These are phyloP conservation scores for Austroboletus niveus DNA, from an alignment of 1,284 basidiomycete genomes.

Conservation along the genomic window DNA sequence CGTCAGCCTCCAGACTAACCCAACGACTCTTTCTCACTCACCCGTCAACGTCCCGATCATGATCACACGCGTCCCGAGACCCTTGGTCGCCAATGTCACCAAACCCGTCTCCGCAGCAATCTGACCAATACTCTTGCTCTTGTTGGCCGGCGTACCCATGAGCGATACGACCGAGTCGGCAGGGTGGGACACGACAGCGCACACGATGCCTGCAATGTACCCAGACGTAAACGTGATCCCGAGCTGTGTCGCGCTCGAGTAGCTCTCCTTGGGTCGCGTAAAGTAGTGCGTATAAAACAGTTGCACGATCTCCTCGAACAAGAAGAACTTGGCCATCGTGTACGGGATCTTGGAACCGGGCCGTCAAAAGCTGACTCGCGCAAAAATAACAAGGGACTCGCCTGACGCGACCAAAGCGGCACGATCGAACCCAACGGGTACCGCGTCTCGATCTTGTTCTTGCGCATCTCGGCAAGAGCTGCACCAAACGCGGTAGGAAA, in stretches of 20 bases:
- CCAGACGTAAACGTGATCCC: slow-evolving; percentile 79
- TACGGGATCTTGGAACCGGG: slow-evolving; percentile 64
- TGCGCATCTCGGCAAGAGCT: slow-evolving; percentile 65
- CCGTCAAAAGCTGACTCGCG: no score
- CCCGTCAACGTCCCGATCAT: slow-evolving; percentile 80
- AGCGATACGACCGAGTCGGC: slow-evolving; percentile 78
- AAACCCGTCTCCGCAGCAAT: slow-evolving; percentile 71
- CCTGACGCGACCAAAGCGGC: slow-evolving; percentile 83
- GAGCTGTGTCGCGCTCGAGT: slow-evolving; percentile 70
- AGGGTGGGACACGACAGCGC: slow-evolving; percentile 80
- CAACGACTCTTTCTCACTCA: slow-evolving; percentile 20
- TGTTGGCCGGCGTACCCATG: slow-evolving; percentile 75
- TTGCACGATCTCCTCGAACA: slow-evolving; percentile 77
- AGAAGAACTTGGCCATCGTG: slow-evolving; percentile 88
- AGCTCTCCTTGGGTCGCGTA: slow-evolving; percentile 69
- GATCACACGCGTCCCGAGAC: slow-evolving; percentile 75
- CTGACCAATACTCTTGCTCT: slow-evolving; percentile 66
- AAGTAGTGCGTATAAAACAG: slow-evolving; percentile 77
- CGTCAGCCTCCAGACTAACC: not conserved
- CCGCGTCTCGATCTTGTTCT: slow-evolving; percentile 62
- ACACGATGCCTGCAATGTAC: slow-evolving; percentile 80
- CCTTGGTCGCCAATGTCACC: slow-evolving; percentile 65
- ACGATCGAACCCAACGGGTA: slow-evolving; percentile 80
- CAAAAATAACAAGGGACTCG: slow-evolving; percentile 27
- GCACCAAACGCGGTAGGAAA: slow-evolving; percentile 73